These are phyloP conservation scores for Ophiognomonia clavigignenti-juglandacearum DNA, from an alignment of 2,329 filamentous ascomycete genomes.

Conservation along the genomic window DNA sequence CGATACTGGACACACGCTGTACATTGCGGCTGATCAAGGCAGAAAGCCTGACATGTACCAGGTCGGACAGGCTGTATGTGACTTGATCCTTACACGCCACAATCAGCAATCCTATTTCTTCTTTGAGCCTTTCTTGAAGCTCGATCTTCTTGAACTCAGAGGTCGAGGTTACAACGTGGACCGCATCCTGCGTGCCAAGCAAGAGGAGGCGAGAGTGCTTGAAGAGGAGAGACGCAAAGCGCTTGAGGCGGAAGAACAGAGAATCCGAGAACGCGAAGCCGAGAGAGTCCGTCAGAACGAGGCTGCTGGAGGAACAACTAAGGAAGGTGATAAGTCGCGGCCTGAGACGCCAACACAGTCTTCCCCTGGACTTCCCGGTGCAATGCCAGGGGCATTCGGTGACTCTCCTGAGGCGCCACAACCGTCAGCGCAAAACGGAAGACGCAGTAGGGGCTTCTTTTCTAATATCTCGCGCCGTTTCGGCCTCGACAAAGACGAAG, in stretches of 20 bases:
- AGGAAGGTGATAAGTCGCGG: constrained; percentile 32
- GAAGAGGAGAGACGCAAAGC: constrained; percentile 76
- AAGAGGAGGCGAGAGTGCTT: constrained; percentile 79
- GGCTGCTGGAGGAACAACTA: constrained; percentile 26
- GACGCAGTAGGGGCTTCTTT: constrained; percentile 56
- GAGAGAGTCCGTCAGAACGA: constrained; percentile 43
- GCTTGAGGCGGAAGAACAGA: constrained; percentile 66
- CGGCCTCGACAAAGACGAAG: constrained; percentile 55
- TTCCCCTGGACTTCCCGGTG: constrained; percentile 51
- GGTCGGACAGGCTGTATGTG: constrained; percentile 81
- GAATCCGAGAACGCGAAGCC: constrained; percentile 52
- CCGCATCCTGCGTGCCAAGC: constrained; percentile 83
- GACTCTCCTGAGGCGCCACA: constrained; percentile 52
- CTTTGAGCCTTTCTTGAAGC: constrained; percentile 83
- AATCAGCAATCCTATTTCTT: constrained; percentile 87
- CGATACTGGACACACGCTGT: constrained; percentile 60
- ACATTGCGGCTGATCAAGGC: constrained; percentile 58
- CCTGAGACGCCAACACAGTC: constrained; percentile 71
- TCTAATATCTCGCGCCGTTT: constrained; percentile 63
- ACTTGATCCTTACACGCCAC: constrained; percentile 72
- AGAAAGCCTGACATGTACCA: constrained; percentile 77
- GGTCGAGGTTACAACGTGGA: constrained; percentile 95
- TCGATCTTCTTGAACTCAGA: constrained; percentile 76
- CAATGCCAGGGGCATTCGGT: constrained; percentile 71
- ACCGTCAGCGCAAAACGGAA: constrained; percentile 29